phyloP scores from a whole-genome alignment of 495 filamentous ascomycete species.

The Tuber brumale region DNA sequence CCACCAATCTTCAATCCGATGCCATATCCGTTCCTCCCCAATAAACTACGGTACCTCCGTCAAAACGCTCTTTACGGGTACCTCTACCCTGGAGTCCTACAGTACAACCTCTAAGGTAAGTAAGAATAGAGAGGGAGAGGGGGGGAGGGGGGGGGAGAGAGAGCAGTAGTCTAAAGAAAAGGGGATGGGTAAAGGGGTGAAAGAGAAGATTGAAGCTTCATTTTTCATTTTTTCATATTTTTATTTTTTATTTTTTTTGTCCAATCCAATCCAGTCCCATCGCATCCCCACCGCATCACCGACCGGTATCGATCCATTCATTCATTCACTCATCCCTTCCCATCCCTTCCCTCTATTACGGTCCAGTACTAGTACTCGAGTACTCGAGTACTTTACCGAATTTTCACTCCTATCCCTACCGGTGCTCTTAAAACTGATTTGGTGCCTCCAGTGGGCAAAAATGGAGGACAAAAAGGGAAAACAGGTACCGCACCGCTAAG shows the following conservation, averaged over 20 bases:
- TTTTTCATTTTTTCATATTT: neutral
- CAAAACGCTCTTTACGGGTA: neutral
- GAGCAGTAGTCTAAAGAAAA: neutral
- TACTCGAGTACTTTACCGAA: conserved; percentile 4
- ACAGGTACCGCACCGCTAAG: neutral
- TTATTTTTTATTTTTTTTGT: neutral
- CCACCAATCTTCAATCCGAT: neutral
- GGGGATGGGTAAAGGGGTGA: conserved; percentile 14
- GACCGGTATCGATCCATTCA: neutral
- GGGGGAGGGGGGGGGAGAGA: conserved; percentile 7
- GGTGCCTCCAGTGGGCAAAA: conserved; percentile 21
- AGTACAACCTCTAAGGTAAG: neutral
- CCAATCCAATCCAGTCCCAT: neutral
- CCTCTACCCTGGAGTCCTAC: neutral
- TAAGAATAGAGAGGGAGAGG: conserved; percentile 1
- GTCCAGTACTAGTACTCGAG: conserved; percentile 12
- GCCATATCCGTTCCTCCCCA: neutral
- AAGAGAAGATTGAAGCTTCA: conserved; percentile 18
- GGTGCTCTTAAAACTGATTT: conserved; percentile 7
- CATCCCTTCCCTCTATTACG: conserved; percentile 21
- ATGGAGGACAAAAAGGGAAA: conserved; percentile 10
- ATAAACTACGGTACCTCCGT: neutral
- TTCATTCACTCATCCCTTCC: conserved; percentile 4
- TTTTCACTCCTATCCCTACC: conserved; percentile 16
- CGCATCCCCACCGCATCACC: neutral